Percentiles rank a stretch among this genome's conserved stretches.
These are phyloP conservation scores for Plenodomus biglobosus DNA, from an alignment of 2,329 filamentous ascomycete genomes.

Conservation along the genomic window DNA sequence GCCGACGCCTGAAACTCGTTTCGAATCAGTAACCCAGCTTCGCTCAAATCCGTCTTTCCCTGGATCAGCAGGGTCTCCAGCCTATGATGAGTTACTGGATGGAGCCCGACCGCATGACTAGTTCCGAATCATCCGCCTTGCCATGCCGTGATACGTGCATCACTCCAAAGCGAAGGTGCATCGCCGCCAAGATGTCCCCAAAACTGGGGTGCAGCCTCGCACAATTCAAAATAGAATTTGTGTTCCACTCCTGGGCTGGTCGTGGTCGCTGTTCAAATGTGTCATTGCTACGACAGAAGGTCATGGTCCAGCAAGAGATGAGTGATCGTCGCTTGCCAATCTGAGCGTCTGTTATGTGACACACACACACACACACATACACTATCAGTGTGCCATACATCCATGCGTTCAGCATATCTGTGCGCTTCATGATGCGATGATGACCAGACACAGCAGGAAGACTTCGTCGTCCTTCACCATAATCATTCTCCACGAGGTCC, in stretches of 20 bases:
- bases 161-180: slow-evolving; percentile 4
- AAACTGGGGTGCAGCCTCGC: neutral
- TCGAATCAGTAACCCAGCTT: slow-evolving; percentile 8
- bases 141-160: slow-evolving; percentile 5
- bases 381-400: neutral
- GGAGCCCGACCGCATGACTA: slow-evolving; percentile 15
- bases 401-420: neutral
- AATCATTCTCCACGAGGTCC: too few species aligned
- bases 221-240: neutral
- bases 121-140: slow-evolving; percentile 13
- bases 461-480: neutral
- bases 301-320: neutral
- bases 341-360: neutral
- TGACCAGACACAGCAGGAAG: neutral
- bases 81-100: slow-evolving; percentile 3
- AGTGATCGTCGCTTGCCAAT: neutral
- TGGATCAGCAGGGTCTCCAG: slow-evolving; percentile 9
- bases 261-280: neutral
- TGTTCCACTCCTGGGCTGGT: too few species aligned
- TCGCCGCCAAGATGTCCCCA: neutral
- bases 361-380: neutral
- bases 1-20: slow-evolving; percentile 8
- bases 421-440: neutral
- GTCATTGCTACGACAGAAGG: neutral
- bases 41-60: slow-evolving; percentile 12